Percentiles rank a stretch among this genome's conserved stretches.
Evolutionary conservation across 805 yeast genomes (phyloP).

Genomic region (Candida krabiensis): DNA sequence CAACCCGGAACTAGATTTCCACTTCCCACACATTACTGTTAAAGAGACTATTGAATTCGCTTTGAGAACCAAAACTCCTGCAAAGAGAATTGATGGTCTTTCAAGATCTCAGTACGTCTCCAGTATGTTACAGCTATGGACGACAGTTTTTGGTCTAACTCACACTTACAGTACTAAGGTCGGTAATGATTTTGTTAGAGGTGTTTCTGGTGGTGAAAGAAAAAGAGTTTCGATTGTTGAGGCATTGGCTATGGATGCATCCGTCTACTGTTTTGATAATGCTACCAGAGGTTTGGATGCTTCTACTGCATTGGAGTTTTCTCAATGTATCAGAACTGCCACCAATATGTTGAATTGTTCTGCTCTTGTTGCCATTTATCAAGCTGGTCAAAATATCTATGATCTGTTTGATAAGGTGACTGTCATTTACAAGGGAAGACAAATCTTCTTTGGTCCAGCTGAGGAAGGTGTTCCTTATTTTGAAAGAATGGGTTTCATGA

Average conservation of each 20-base stretch:
- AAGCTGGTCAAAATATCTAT: slow-evolving; percentile 66
- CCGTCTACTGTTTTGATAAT: slow-evolving; percentile 64
- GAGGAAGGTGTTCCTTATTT: slow-evolving; percentile 54
- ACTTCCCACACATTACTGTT: slow-evolving; percentile 76
- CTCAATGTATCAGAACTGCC: slow-evolving; percentile 60
- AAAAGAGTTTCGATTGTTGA: slow-evolving; percentile 71
- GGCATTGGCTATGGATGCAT: slow-evolving; percentile 53
- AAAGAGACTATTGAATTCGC: slow-evolving; percentile 73
- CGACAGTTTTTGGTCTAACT: slow-evolving; percentile 56
- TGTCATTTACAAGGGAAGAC: slow-evolving; percentile 60
- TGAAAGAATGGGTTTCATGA: slow-evolving; percentile 61
- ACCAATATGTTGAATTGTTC: slow-evolving; percentile 57
- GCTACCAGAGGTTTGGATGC: slow-evolving; percentile 72
- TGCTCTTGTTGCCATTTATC: slow-evolving; percentile 65
- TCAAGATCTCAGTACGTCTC: slow-evolving; percentile 42
- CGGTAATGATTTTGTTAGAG: slow-evolving; percentile 66
- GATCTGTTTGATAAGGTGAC: slow-evolving; percentile 60
- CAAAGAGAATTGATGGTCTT: slow-evolving; percentile 41
- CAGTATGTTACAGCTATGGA: slow-evolving; percentile 45
- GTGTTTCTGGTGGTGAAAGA: slow-evolving; percentile 71
- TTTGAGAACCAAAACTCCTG: slow-evolving; percentile 66
- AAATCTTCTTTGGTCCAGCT: slow-evolving; percentile 60
- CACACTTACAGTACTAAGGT: slow-evolving; percentile 63
- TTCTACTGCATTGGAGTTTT: slow-evolving; percentile 68
- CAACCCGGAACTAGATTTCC: slow-evolving; percentile 66